Conservation (phyloP, 257 asterid genomes). For the Nicotiana otophora region DNA sequence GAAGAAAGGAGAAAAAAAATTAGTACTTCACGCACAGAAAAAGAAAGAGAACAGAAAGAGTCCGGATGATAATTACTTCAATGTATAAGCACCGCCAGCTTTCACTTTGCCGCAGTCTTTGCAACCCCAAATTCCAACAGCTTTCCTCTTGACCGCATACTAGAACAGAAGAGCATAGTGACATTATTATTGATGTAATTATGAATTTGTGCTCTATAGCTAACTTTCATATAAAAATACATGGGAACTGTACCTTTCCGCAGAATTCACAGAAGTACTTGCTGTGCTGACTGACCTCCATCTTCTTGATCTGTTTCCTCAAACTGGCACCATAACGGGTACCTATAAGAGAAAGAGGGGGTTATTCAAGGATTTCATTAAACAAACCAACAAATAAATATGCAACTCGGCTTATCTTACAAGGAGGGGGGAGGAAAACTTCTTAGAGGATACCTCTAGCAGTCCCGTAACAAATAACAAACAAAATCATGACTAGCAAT, state of each 20-base stretch:
- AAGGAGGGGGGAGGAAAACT: too few relatives aligned
- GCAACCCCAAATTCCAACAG: constrained; percentile 72
- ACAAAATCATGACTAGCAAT: neutral
- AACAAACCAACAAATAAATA: neutral
- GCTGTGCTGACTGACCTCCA: constrained; percentile 59
- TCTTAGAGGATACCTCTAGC: neutral
- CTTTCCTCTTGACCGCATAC: constrained; percentile 62
- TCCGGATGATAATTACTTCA: constrained; percentile 30
- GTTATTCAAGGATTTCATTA: neutral
- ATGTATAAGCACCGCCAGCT: constrained; percentile 62
- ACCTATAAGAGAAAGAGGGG: constrained; percentile 24
- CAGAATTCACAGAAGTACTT: constrained; percentile 50
- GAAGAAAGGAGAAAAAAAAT: constrained; percentile 1
- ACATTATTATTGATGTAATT: neutral
- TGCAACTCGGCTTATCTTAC: neutral
- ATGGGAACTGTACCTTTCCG: constrained; percentile 38
- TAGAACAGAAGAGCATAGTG: constrained; percentile 6
- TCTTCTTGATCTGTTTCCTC: constrained; percentile 57
- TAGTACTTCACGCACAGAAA: neutral
- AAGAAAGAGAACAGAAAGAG: neutral
- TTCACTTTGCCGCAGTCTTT: constrained; percentile 60
- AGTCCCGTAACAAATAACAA: neutral
- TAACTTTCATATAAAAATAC: neutral
- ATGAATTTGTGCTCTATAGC: neutral
- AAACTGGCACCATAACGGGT: constrained; percentile 69